Base-by-base conservation (phyloP, 2,329 filamentous ascomycete species). In the Fusarium equiseti region DNA sequence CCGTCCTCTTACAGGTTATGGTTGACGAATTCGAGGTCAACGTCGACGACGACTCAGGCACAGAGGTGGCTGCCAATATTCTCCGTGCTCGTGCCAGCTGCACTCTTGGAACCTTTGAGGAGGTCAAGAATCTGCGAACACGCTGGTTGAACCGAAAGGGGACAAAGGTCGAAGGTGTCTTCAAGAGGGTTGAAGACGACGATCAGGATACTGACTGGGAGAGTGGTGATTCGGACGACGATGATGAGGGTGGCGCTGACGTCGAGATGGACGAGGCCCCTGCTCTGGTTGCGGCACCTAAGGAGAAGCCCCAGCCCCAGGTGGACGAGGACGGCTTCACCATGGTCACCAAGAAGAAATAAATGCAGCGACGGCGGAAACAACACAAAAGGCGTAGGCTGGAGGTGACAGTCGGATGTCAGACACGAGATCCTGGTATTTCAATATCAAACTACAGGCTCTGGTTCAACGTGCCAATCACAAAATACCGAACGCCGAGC, bases 1-100 rank as follows among this genome's bases (percentile, higher is more conserved):
- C 91, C 43, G 90, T 97, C 54, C 85, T 98, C 50, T 84, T 97
- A 49, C 93, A 98, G 76, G 90, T 97, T 66, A 96, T 98, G 91
- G 88, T 92, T 68, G 96, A 98, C 82, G 96, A 99, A 81, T 99
- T 98, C 77, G 94, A 97, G 76, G 92, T 96, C 59, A 91, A 93
- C 60, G 89, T 98, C 29, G 96, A 98, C 76, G 96, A 99, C 80
- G 95, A 94, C 74, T 95, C 91, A 50, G 92, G 90, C 35, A 89
- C 87, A 56, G 88, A 91, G 59, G 88, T 97, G 9, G 94, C 94
- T 12, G 84, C 85, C 63, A 86, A 90, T 74, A 92, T 98, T 63
- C 82, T 97, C 79, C 85, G 86, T 55, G 82, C 95, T 69, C 86
- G 90, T 75, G 84, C 84, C 63, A 87, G 92, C 77, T 89, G 90